phyloP scores from a whole-genome alignment of 2,329 filamentous ascomycete genomes.

The Iodosphaeria phyllophila region DNA sequence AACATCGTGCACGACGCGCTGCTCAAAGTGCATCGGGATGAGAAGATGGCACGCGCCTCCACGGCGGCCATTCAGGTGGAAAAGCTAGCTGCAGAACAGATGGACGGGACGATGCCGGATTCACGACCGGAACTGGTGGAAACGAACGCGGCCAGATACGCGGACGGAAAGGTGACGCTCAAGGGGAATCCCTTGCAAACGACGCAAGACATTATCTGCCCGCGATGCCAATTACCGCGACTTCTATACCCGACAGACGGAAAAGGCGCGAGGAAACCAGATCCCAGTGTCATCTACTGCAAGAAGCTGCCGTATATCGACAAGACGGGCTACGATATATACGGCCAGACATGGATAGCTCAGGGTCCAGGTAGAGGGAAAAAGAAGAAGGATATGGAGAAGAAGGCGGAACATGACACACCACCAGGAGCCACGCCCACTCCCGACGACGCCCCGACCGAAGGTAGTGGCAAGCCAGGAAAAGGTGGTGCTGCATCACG shows the following conservation, averaged over 20 bases:
- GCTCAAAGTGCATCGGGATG: slow-evolving; percentile 56
- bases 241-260: slow-evolving; percentile 56
- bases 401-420: slow-evolving; percentile 29
- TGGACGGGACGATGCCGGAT: slow-evolving; percentile 32
- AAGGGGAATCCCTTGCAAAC: slow-evolving; percentile 58
- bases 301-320: slow-evolving; percentile 63
- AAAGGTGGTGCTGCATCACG: slow-evolving; percentile 16
- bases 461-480: slow-evolving; percentile 12
- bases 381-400: slow-evolving; percentile 63
- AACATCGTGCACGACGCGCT: slow-evolving; percentile 62
- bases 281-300: slow-evolving; percentile 56
- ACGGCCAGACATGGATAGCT: slow-evolving; percentile 64
- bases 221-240: slow-evolving; percentile 55
- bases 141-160: slow-evolving; percentile 50
- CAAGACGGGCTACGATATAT: slow-evolving; percentile 60
- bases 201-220: slow-evolving; percentile 53
- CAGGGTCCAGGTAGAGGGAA: slow-evolving; percentile 53
- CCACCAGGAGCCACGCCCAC: slow-evolving; percentile 18
- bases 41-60: slow-evolving; percentile 54
- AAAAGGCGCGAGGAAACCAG: slow-evolving; percentile 44
- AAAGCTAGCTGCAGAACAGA: slow-evolving; percentile 37
- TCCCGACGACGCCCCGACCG: too few species aligned
- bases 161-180: slow-evolving; percentile 47
- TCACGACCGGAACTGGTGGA: slow-evolving; percentile 38
- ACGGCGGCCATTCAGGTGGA: slow-evolving; percentile 46